Evolutionary conservation across 129 eudicot genomes (phyloP), one percentile per base, ranked within the genome.

Genomic region (Flaveria trinervia): DNA sequence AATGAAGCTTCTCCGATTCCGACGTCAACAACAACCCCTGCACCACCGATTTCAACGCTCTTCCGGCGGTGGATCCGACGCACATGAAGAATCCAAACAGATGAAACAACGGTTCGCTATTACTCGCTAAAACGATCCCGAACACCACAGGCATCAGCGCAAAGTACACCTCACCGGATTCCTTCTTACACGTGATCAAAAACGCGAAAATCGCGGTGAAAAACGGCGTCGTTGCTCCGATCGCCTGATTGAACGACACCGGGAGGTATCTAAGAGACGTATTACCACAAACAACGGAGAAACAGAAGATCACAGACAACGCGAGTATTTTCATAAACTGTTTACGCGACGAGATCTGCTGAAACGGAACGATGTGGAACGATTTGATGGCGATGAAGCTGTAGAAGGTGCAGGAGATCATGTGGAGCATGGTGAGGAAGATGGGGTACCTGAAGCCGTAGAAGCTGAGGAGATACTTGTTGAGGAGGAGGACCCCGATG

Each of bases 341-440:
- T 1, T 65, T 70, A 4, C 89, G 78, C 16, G 88, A 84, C 17
- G 44, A 83, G 59, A 91, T 82, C 30, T 78, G 84, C 45, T 92
- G 97, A 28, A 88, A 68, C 9, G 96, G 96, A 0, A 87, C 92
- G 17, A 92, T 25, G 30, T 81, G 81, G 26, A 92, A 87, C 81
- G 79, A 87, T 11, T 81, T 78, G 14, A 92, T 83, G 15, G 97
- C 86, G n/a, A 84, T 68, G 9, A 77, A 80, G 49, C 85, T 80
- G 68, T 87, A 87, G 41, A 73, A 76, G 4, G 96, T 48, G 68
- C 97, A 92, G 1, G 97, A 84, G n/a, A 87, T 26, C 97, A 89
- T 92, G 73, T 92, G 97, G 16, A 87, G 80, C 86, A 89, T 89
- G 39, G 97, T 92, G 51, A 92, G 85, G 86, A 89, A 92, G 59